Evolutionary conservation across 805 yeast species (phyloP).

Genomic region (Saturnispora besseyi): DNA sequence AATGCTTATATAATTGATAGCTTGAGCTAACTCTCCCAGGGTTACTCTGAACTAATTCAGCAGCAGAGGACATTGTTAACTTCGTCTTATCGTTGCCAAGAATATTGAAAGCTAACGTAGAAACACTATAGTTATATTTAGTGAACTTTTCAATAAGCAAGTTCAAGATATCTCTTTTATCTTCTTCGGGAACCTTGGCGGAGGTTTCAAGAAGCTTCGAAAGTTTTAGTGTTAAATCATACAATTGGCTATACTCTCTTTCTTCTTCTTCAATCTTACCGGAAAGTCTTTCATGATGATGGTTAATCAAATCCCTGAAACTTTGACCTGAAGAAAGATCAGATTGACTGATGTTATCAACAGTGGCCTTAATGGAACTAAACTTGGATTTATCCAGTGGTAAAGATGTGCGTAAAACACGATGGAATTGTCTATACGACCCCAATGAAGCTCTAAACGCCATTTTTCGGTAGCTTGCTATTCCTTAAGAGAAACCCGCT

Average conservation of each 20-base stretch:
- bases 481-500: not conserved
- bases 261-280: not conserved
- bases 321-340: slow-evolving; percentile 6
- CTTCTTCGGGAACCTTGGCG: slow-evolving; percentile 8
- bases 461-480: not conserved
- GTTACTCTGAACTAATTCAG: slow-evolving; percentile 25
- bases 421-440: not conserved
- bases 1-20: slow-evolving; percentile 24
- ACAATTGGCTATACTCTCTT: slow-evolving; percentile 11
- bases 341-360: slow-evolving; percentile 2
- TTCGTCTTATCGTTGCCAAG: slow-evolving; percentile 5
- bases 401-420: not conserved
- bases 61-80: slow-evolving; percentile 13
- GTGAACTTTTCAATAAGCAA: slow-evolving; percentile 20
- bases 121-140: slow-evolving; percentile 21
- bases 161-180: slow-evolving; percentile 17
- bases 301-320: slow-evolving; percentile 9
- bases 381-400: not conserved
- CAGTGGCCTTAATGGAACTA: slow-evolving; percentile 2
- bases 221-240: slow-evolving; percentile 10
- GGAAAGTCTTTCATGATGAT: slow-evolving; percentile 9
- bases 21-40: slow-evolving; percentile 30
- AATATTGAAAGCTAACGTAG: slow-evolving; percentile 15
- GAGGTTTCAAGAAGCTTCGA: slow-evolving; percentile 10
- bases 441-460: not conserved